Percentiles rank a stretch among this genome's conserved stretches.
Conservation (phyloP, 768 basidiomycete genomes). For the Mycena floridula region DNA sequence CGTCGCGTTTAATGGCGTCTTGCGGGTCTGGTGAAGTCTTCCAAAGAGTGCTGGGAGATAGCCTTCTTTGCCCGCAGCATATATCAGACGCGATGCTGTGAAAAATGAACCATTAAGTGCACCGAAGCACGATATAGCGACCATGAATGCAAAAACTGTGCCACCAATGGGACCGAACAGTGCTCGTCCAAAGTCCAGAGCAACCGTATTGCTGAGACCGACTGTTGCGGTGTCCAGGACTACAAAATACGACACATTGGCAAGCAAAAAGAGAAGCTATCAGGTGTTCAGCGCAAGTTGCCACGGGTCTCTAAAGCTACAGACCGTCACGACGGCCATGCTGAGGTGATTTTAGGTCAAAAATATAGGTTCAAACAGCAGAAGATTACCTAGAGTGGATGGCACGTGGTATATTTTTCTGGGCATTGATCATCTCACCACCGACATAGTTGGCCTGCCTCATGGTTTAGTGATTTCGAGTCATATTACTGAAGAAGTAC, state of each 20-base stretch:
- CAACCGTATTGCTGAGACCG: slow-evolving; percentile 78
- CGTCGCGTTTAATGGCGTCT: slow-evolving; percentile 87
- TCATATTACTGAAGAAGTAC: too few species aligned
- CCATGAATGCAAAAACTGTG: slow-evolving; percentile 81
- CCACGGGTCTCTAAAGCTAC: too few species aligned
- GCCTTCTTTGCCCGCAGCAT: slow-evolving; percentile 81
- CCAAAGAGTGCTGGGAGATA: slow-evolving; percentile 86
- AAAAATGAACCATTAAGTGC: slow-evolving; percentile 83
- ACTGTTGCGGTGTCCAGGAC: slow-evolving; percentile 82
- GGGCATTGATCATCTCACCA: slow-evolving; percentile 78
- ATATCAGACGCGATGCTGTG: slow-evolving; percentile 80
- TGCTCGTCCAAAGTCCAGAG: slow-evolving; percentile 86
- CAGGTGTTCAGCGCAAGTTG: too few species aligned
- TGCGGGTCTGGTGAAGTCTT: slow-evolving; percentile 61
- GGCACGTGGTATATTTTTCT: slow-evolving; percentile 81
- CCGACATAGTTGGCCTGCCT: slow-evolving; percentile 89
- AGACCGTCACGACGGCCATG: too few species aligned
- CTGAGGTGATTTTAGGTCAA: too few species aligned
- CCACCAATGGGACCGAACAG: slow-evolving; percentile 87
- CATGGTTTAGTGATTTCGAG: too few species aligned
- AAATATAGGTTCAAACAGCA: slow-evolving; percentile 58
- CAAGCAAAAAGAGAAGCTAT: slow-evolving; percentile 72
- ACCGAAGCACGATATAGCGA: slow-evolving; percentile 93
- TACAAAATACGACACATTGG: slow-evolving; percentile 88
- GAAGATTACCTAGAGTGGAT: slow-evolving; percentile 93